Evolutionary conservation across 2,329 filamentous ascomycete genomes (phyloP).

Genomic region (Thyridium curvatum): DNA sequence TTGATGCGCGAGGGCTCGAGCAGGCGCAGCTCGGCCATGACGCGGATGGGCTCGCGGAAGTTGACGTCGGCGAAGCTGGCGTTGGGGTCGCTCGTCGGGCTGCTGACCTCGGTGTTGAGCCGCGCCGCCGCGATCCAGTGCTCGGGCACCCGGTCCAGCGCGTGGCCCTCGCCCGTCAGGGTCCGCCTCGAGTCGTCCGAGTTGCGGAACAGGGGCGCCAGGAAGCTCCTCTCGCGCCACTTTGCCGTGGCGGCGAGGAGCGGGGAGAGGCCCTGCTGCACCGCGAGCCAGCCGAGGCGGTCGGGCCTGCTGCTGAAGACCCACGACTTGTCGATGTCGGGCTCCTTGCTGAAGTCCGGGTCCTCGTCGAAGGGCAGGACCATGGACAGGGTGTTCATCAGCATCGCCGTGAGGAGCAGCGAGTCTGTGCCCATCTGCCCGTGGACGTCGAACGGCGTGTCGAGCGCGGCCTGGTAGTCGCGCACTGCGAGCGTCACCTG

Average conservation of each 20-base stretch:
- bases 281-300: constrained; percentile 12
- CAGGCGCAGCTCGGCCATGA: constrained; percentile 10
- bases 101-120: constrained; percentile 3
- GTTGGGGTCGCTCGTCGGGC: not conserved
- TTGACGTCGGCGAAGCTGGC: constrained; percentile 7
- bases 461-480: constrained; percentile 10
- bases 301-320: constrained; percentile 12
- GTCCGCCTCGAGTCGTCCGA: constrained; percentile 11
- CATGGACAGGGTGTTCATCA: constrained; percentile 15
- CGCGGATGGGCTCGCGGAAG: constrained; percentile 11
- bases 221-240: constrained; percentile 8
- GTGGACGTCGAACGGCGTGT: constrained; percentile 8
- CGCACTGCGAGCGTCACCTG: constrained; percentile 13
- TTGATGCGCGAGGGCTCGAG: constrained; percentile 6
- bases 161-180: constrained; percentile 10
- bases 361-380: constrained; percentile 10
- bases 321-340: constrained; percentile 12
- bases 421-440: constrained; percentile 11
- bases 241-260: constrained; percentile 11
- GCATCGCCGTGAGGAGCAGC: constrained; percentile 13
- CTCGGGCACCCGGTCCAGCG: constrained; percentile 9
- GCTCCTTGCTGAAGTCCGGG: constrained; percentile 3
- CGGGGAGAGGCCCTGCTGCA: constrained; percentile 11
- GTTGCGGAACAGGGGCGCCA: constrained; percentile 9
- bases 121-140: constrained; percentile 12